These are phyloP conservation scores for Bruguiera parviflora DNA, from an alignment of 345 rosid genomes.

Conservation along the genomic window DNA sequence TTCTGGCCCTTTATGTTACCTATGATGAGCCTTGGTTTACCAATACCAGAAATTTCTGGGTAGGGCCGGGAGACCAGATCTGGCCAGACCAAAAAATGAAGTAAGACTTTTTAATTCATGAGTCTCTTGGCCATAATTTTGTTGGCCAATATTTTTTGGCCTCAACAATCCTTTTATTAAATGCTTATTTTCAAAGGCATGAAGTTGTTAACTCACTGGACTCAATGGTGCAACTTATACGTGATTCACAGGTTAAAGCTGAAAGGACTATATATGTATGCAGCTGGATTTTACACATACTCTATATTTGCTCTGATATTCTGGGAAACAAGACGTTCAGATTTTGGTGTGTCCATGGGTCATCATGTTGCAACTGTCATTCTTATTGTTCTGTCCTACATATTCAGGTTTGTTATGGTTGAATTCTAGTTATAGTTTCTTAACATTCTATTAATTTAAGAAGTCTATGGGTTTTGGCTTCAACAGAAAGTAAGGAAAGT, in stretches of 20 bases:
- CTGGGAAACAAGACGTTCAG: conserved; percentile 99
- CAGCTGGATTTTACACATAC: conserved; percentile 94
- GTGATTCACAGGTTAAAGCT: conserved; percentile 67
- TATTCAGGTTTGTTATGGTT: conserved; percentile 52
- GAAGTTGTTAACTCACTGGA: conserved; percentile 3
- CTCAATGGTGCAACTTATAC: neutral
- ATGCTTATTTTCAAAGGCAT: neutral
- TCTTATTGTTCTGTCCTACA: conserved; percentile 83
- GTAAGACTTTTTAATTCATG: conserved; percentile 30
- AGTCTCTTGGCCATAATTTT: neutral
- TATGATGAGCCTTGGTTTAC: conserved; percentile 86
- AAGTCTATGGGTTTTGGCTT: too few relatives aligned
- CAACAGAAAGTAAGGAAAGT: too few relatives aligned
- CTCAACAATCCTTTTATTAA: neutral
- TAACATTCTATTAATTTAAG: too few relatives aligned
- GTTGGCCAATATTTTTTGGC: neutral
- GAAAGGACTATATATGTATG: conserved; percentile 80
- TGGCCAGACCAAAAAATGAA: conserved; percentile 89
- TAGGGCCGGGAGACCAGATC: conserved; percentile 68
- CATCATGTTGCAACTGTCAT: conserved; percentile 87
- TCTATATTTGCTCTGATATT: conserved; percentile 92
- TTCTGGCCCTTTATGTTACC: conserved; percentile 54
- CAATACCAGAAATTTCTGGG: conserved; percentile 70
- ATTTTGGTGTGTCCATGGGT: conserved; percentile 97
- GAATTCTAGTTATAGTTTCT: conserved; percentile 1